Base-by-base conservation (phyloP, 129 eudicot species). In the Pseudognaphalium luteoalbum region DNA sequence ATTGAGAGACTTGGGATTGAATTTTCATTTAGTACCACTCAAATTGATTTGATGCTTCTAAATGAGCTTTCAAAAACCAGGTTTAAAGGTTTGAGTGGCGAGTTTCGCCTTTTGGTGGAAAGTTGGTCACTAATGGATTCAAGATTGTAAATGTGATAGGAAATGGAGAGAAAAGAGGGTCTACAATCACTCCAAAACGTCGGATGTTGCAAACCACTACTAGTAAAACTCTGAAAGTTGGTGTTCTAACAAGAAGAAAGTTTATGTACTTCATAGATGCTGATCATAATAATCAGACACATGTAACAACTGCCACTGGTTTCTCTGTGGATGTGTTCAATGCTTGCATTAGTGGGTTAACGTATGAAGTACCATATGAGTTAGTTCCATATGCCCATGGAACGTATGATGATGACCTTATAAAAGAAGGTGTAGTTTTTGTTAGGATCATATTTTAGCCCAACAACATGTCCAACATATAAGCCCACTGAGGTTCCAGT, bases 301-400 rank as follows among this genome's bases (percentile, higher is more conserved):
- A 74, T 11, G 16, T 11, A 7, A 42, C 78, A 20, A 77, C 8
- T 7, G 56, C 58, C 33, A 51, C 41, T 0, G 96, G 96, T 1
- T 90, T 68, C 75, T 85, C 87, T 20, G 64, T 79, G 39, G 96
- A 85, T 44, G 87, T 90, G 17, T 87, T 87, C 63, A 28, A 54
- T 6, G 81, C 89, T 37, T 68, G 79, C 52, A 67, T 85, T 66
- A 52, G 6, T 17, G 7, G 29, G 17, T 81, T 79, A 33, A 71
- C 83, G 22, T 85, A 81, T 57, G 44, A 37, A 2, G 80, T 78
- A 32, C 75, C 82, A 2, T 85, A 70, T 44, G 80, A 82, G 12
- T 79, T 39, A 41, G n/a, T 82, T 57, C 81, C 86, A 9, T 85
- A 51, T 68, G 81, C 33, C 17, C 30, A 8, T 42, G 34, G 72